Evolutionary conservation across 768 basidiomycete species (phyloP), one percentile per base, ranked within the genome.

Genomic region (Lactifluus pinguis): DNA sequence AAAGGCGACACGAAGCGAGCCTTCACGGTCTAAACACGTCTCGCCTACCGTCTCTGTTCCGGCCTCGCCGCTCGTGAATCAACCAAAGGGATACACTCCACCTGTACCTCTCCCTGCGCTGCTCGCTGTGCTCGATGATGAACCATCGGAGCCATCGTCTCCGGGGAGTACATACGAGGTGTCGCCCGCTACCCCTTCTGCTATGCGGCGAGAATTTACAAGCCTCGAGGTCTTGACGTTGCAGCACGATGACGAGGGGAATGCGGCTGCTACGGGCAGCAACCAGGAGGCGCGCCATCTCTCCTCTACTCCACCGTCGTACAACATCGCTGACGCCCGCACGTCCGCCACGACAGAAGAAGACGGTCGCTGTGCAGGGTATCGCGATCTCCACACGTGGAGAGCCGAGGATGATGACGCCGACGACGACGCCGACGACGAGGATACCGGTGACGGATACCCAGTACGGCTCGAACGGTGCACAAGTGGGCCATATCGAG

Each of bases 281-380:
- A 60, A 61, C 48, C 59, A 57, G 52, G 63, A 65, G 58, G 52
- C 51, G 52, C 61, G 55, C 61, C 53, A 49, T 41, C 64, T 53
- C 57, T 55, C 57, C 44, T 30, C 34, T 58, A 21, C 44, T 63
- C 45, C 44, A 45, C 47, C 55, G 15, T 25, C 38, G 36, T 59
- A 49, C 51, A 21, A n/a, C 53, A 32, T 50, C 45, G 39, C 53
- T 53, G 54, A 52, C 55, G 38, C 48, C 39, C 32, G 54, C 21
- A 17, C 52, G 30, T 17, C 55, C 42, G 44, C 45, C 21, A 53
- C 21, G n/a, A 38, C 63, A 66, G 65, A 51, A 66, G 65, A 51
- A 63, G 42, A n/a, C 53, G 47, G 14, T 58, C 32, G 55, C 51
- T 41, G 44, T 38, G 32, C 49, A 42, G 25, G 59, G 57, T 25